Evolutionary conservation across 2,329 filamentous ascomycete genomes (phyloP).

Genomic region (Penicillium sp.): DNA sequence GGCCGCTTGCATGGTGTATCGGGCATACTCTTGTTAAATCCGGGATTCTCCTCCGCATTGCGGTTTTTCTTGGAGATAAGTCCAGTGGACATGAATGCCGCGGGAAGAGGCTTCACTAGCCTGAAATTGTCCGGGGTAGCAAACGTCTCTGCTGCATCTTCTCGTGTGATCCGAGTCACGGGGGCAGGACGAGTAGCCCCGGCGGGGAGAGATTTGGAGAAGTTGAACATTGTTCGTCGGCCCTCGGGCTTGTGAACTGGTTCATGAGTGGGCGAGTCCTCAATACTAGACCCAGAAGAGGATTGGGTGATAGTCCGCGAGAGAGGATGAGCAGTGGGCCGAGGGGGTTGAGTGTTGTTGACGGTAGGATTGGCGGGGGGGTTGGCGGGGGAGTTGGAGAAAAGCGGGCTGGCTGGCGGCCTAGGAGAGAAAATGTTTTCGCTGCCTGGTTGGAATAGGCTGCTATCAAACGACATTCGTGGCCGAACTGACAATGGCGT

Average conservation of each 20-base stretch:
- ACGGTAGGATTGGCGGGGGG: neutral
- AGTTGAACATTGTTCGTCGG: slow-evolving; percentile 56
- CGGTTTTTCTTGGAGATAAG: slow-evolving; percentile 93
- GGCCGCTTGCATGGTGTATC: slow-evolving; percentile 96
- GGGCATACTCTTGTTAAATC: slow-evolving; percentile 69
- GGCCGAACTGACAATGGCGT: slow-evolving; percentile 61
- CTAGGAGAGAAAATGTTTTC: slow-evolving; percentile 66
- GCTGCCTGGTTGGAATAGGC: slow-evolving; percentile 61
- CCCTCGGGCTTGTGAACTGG: slow-evolving; percentile 57
- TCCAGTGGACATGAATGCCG: slow-evolving; percentile 91
- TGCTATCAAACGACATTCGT: slow-evolving; percentile 76
- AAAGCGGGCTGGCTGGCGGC: slow-evolving; percentile 51
- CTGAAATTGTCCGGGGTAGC: slow-evolving; percentile 78
- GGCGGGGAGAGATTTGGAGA: slow-evolving; percentile 74
- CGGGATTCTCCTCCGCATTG: slow-evolving; percentile 65
- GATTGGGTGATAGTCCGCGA: slow-evolving; percentile 85
- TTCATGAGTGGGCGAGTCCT: slow-evolving; percentile 68
- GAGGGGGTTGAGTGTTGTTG: slow-evolving; percentile 38
- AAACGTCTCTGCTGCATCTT: slow-evolving; percentile 57
- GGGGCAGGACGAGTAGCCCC: slow-evolving; percentile 57
- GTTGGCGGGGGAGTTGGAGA: slow-evolving; percentile 30
- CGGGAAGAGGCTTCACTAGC: slow-evolving; percentile 70
- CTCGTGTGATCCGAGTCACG: slow-evolving; percentile 46
- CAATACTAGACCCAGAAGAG: slow-evolving; percentile 76
- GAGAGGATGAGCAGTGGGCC: slow-evolving; percentile 68